Conservation (phyloP, 345 rosid species). For the Cardamine resedifolia region DNA sequence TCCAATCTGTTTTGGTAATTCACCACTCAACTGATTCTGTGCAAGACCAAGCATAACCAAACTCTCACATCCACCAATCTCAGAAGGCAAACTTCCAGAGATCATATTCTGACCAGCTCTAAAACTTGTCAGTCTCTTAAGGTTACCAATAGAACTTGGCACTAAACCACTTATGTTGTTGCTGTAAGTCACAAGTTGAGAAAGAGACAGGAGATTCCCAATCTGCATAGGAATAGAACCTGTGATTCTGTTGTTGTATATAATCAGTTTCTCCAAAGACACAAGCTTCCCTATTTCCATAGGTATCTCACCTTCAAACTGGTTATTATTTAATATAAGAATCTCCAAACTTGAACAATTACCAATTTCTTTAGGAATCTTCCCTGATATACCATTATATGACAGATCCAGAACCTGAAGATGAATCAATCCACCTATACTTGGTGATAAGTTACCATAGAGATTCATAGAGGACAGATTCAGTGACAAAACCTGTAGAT, state of each 20-base stretch:
- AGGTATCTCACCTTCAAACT: conserved; percentile 61
- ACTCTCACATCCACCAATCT: conserved; percentile 65
- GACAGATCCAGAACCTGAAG: conserved; percentile 69
- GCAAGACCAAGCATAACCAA: conserved; percentile 82
- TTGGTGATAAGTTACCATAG: conserved; percentile 71
- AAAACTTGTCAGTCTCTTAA: conserved; percentile 54
- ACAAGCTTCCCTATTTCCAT: conserved; percentile 50
- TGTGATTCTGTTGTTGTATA: conserved; percentile 71
- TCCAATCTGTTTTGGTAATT: conserved; percentile 73
- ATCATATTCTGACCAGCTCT: conserved; percentile 87
- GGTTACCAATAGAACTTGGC: conserved; percentile 66
- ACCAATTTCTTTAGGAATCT: conserved; percentile 65
- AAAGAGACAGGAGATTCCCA: conserved; percentile 60
- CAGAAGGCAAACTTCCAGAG: conserved; percentile 76
- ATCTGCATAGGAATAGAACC: conserved; percentile 73
- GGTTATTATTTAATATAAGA: conserved; percentile 63
- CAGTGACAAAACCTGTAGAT: conserved; percentile 54
- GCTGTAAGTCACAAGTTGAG: conserved; percentile 63
- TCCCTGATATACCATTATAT: conserved; percentile 54
- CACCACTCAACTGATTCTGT: conserved; percentile 63
- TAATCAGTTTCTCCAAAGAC: conserved; percentile 50
- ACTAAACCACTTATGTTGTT: conserved; percentile 70
- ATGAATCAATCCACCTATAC: conserved; percentile 66
- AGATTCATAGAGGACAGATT: conserved; percentile 60
- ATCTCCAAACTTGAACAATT: conserved; percentile 54